A percentile compares a stretch with the other conserved stretches of the same genome.
Conservation (phyloP, 1,139 yeast species). For the Candida freyschussii region DNA sequence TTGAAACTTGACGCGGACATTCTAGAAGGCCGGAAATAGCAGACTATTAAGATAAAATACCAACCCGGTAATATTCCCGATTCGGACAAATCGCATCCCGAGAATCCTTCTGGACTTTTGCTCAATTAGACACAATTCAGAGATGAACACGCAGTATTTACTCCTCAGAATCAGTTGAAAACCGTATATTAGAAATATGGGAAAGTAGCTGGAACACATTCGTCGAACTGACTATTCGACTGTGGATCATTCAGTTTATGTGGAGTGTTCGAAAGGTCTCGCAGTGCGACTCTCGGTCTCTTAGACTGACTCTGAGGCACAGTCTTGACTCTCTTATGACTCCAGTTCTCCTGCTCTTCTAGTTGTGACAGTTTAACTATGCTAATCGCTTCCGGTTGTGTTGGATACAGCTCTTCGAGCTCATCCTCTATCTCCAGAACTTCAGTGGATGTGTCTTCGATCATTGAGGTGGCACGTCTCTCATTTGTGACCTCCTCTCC, state of each 20-base stretch:
- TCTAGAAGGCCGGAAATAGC: too few relatives aligned
- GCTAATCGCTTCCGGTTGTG: conserved; percentile 23
- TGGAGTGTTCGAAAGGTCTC: background rate
- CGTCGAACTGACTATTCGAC: conserved; percentile 1
- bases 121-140: too few relatives aligned
- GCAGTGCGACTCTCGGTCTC: background rate
- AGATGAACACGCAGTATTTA: too few relatives aligned
- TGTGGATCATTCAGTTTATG: background rate
- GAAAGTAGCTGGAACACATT: conserved; percentile 8
- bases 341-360: too few relatives aligned
- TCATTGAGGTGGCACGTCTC: conserved; percentile 4
- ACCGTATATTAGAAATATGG: conserved; percentile 7
- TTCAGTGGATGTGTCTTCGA: conserved; percentile 5
- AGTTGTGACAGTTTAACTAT: conserved; percentile 19
- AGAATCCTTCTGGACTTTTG: too few relatives aligned
- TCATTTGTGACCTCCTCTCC: background rate
- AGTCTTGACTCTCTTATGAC: conserved; percentile 3
- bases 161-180: too few relatives aligned
- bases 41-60: too few relatives aligned
- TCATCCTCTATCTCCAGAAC: conserved; percentile 23
- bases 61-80: too few relatives aligned
- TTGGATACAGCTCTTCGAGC: conserved; percentile 25
- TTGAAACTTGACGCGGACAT: too few relatives aligned
- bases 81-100: too few relatives aligned
- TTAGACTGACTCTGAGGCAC: background rate